Evolutionary conservation across 2,329 filamentous ascomycete species (phyloP), one percentile per base, ranked within the genome.

Genomic region (Boeremia exigua): DNA sequence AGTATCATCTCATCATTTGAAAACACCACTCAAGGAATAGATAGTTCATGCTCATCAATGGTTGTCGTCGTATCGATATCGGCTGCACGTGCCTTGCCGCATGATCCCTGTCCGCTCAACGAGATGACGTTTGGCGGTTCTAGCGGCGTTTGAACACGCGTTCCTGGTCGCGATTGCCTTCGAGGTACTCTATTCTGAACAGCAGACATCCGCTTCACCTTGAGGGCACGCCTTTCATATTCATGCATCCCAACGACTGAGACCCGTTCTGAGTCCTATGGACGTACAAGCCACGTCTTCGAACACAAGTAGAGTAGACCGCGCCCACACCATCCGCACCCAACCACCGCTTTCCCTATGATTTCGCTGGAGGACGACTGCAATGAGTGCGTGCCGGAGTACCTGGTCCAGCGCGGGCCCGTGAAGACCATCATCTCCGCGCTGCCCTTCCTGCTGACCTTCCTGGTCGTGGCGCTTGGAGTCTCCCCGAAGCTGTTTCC

Each of bases 401-500:
- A 79, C 65, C 60, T 65, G 30, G 68, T 75, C 36, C 62, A 71
- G 49, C 75, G 74, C 38, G 77, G 81, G 29, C 67, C 82, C 32
- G 77, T 82, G 39, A 78, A 81, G 29, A 72, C 86, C 33, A 63
- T 87, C 45, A 82, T 90, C 54, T 85, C 91, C 23, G 81, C 84
- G 9, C 73, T 84, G 3, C 90, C 91, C 0, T 91, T 95, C 73
- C 72, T 90, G 55, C 73, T 86, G 55, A 90, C 90, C 33, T 94
- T 94, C 75, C 61, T 85, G 59, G 68, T 84, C 46, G 84, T 90
- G 62, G 84, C 83, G 45, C 67, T 84, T 32, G 75, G 90, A 49
- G 88, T 89, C 45, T 82, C 86, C 46, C 83, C 85, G 32, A 88
- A 86, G 66, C 77, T 96, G 15, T 92, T 91, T 66, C 91, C 91